Conservation (phyloP, 1,284 basidiomycete genomes). For the Amylostereum chailletii region DNA sequence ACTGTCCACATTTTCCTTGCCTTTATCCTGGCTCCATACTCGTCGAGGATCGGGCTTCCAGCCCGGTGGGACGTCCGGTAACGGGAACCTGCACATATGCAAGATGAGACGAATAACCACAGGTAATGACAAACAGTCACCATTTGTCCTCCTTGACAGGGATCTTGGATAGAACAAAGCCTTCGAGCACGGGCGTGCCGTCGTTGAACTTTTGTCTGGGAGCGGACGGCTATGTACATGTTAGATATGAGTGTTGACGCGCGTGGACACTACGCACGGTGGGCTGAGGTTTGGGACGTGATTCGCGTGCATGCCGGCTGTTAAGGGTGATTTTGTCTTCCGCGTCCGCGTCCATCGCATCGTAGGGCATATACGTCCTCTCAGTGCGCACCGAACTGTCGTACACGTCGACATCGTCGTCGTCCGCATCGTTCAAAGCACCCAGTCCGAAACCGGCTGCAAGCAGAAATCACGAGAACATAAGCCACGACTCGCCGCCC, state of each 20-base stretch:
- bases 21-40: slow-evolving; percentile 59
- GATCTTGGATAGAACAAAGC: slow-evolving; percentile 67
- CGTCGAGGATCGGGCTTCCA: slow-evolving; percentile 82
- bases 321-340: slow-evolving; percentile 42
- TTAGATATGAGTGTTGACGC: not conserved
- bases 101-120: slow-evolving; percentile 14
- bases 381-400: slow-evolving; percentile 31
- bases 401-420: slow-evolving; percentile 86
- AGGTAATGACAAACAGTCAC: slow-evolving; percentile 28
- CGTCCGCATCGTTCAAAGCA: slow-evolving; percentile 81
- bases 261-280: not conserved
- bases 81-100: slow-evolving; percentile 54
- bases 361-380: slow-evolving; percentile 63
- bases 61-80: slow-evolving; percentile 70
- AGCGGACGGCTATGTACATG: not conserved
- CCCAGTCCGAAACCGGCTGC: slow-evolving; percentile 79
- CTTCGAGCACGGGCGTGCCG: slow-evolving; percentile 64
- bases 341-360: slow-evolving; percentile 50
- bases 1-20: slow-evolving; percentile 38
- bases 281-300: not conserved
- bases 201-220: slow-evolving; percentile 36
- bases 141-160: slow-evolving; percentile 68
- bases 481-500: not conserved
- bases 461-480: not conserved
- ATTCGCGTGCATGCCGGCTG: slow-evolving; percentile 14